Evolutionary conservation across 345 rosid genomes (phyloP), one percentile per base, ranked within the genome.

Genomic region (Kandelia obovata): DNA sequence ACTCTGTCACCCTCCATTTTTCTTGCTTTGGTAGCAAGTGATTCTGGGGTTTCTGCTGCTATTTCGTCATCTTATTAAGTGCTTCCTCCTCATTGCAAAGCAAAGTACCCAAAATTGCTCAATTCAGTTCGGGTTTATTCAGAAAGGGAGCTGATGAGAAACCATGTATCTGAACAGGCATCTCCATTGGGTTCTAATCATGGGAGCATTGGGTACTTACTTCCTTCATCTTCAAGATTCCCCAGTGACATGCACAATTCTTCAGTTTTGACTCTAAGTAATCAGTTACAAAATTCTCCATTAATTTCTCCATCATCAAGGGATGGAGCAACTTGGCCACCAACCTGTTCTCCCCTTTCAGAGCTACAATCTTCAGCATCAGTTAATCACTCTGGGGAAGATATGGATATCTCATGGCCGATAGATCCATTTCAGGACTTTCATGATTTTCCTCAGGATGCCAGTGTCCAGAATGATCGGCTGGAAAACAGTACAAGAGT

Each of bases 391-490:
- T 72, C 79, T 56, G 81, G 77, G 53, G 86, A 84, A 74, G 81
- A 68, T 64, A 83, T 74, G 76, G 85, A 76, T 73, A 66, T 70
- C 43, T 60, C 83, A 5, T 94, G 97, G 91, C 67, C 72, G 72
- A 51, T 79, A 23, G 84, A 87, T 69, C 83, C 83, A 49, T 77
- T 86, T 65, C 86, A 77, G 51, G 84, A 72, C 21, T 80, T 87
- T 70, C 78, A 83, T 67, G 82, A 83, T 56, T 78, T 77, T 75
- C 73, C 85, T 30, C 92, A 77, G 69, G 82, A 77, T 77, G 72
- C 62, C 65, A 53, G 79, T 61, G 75, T 30, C 43, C 91, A 70
- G 66, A 82, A 77, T 73, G 78, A 72, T 70, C 84, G 67, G 67
- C 76, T 72, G 61, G 92, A 75, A 72, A 76, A 83, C 70, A 81